Percentiles rank a stretch among this genome's conserved stretches.
These are phyloP conservation scores for Salvia rosmarinus DNA, from an alignment of 257 asterid genomes.

Conservation along the genomic window DNA sequence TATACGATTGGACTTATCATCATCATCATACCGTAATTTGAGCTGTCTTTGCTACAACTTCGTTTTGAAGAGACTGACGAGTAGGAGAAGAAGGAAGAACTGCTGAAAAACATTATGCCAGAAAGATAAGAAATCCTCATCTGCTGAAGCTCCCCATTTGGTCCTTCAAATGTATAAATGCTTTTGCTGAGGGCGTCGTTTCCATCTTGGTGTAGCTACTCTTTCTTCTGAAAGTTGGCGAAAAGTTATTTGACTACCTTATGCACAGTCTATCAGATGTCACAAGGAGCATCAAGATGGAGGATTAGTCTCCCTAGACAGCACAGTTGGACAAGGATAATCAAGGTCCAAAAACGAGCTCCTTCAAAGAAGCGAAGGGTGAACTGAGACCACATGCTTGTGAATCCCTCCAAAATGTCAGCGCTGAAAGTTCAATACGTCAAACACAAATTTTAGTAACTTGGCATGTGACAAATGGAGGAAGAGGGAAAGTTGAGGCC, in stretches of 20 bases:
- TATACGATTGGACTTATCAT: background rate
- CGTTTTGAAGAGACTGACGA: background rate
- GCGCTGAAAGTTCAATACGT: conserved; percentile 45
- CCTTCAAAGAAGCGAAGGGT: conserved; percentile 70
- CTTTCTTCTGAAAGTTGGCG: conserved; percentile 1
- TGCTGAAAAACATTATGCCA: background rate
- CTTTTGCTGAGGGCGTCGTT: background rate
- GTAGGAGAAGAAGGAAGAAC: background rate
- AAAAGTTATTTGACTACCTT: background rate
- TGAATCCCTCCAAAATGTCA: conserved; percentile 77
- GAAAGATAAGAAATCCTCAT: background rate
- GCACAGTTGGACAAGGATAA: background rate
- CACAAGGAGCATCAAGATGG: conserved; percentile 6
- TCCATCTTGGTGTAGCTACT: background rate
- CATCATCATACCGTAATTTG: background rate
- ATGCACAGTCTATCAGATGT: conserved; percentile 5
- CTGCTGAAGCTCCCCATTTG: background rate
- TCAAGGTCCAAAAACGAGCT: conserved; percentile 64
- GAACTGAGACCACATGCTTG: conserved; percentile 67
- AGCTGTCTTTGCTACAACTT: background rate
- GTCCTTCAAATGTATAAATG: background rate
- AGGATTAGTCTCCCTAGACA: background rate
- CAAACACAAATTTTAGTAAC: background rate
- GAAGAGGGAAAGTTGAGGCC: background rate
- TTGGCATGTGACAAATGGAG: background rate